These are phyloP conservation scores for Suillus occidentalis DNA, from an alignment of 768 basidiomycete species.

Conservation along the genomic window DNA sequence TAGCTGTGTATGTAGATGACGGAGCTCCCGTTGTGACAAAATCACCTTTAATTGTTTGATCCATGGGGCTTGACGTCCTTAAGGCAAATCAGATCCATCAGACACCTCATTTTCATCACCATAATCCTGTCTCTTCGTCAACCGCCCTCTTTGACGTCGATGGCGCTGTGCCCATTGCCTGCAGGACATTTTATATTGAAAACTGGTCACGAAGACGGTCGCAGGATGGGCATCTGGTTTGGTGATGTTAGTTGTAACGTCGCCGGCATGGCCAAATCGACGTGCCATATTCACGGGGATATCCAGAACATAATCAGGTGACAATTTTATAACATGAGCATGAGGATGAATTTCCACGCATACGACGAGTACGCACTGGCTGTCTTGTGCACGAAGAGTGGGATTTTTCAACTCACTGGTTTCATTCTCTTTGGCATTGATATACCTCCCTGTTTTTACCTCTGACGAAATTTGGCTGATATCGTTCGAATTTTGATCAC, in stretches of 20 bases:
- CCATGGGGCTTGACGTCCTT: not conserved
- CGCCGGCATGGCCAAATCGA: not conserved
- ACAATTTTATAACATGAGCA: no score
- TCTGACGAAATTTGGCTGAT: constrained; percentile 14
- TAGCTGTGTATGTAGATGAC: constrained; percentile 15
- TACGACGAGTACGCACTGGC: not conserved
- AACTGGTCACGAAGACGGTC: constrained; percentile 14
- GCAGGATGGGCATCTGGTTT: constrained; percentile 3
- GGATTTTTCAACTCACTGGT: rapidly evolving
- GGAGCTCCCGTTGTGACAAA: constrained; percentile 13
- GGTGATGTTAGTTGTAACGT: not conserved
- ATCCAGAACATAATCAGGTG: constrained; percentile 14
- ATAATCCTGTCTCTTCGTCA: not conserved
- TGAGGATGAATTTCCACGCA: no score
- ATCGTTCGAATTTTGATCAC: constrained; percentile 2
- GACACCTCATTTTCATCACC: not conserved
- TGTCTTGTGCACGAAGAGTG: not conserved
- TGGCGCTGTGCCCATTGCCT: constrained; percentile 18
- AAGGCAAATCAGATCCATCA: not conserved
- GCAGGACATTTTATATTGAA: constrained; percentile 14
- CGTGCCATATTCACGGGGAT: not conserved
- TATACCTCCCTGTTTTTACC: not conserved
- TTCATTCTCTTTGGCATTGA: not conserved
- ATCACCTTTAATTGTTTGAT: not conserved
- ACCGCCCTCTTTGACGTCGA: constrained; percentile 1